These are phyloP conservation scores for Leavenworthia alabamica DNA, from an alignment of 345 rosid species.

Conservation along the genomic window DNA sequence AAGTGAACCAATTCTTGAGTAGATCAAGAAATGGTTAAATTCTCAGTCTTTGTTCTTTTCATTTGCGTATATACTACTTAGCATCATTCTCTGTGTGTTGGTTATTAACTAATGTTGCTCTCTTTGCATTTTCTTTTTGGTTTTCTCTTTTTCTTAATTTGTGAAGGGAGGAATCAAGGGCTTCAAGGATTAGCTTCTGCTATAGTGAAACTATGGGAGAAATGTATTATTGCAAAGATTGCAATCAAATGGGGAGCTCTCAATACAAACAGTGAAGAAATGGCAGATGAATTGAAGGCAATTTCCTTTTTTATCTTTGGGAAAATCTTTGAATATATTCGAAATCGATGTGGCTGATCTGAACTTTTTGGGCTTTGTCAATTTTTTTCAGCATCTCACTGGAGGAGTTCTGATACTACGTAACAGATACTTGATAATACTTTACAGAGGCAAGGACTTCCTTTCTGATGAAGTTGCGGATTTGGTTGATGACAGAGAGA, in stretches of 20 bases:
- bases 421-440: conserved; percentile 62
- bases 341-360: neutral
- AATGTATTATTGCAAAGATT: conserved; percentile 63
- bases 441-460: conserved; percentile 81
- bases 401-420: conserved; percentile 76
- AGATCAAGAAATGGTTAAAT: neutral
- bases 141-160: conserved; percentile 9
- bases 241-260: conserved; percentile 80
- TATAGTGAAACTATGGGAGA: conserved; percentile 74
- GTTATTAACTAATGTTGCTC: neutral
- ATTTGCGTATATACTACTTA: neutral
- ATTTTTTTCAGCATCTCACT: conserved; percentile 52
- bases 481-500: conserved; percentile 57
- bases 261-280: conserved; percentile 66
- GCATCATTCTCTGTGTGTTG: neutral
- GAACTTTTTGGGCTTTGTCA: neutral
- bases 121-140: conserved; percentile 17
- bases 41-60: neutral
- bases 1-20: neutral
- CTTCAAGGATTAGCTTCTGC: conserved; percentile 88
- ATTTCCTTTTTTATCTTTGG: neutral
- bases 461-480: conserved; percentile 49
- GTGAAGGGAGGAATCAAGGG: conserved; percentile 62
- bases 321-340: neutral
- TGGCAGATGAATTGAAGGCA: conserved; percentile 80